These are phyloP conservation scores for Pseudogymnoascus destructans DNA, from an alignment of 2,329 filamentous ascomycete genomes.

Conservation along the genomic window DNA sequence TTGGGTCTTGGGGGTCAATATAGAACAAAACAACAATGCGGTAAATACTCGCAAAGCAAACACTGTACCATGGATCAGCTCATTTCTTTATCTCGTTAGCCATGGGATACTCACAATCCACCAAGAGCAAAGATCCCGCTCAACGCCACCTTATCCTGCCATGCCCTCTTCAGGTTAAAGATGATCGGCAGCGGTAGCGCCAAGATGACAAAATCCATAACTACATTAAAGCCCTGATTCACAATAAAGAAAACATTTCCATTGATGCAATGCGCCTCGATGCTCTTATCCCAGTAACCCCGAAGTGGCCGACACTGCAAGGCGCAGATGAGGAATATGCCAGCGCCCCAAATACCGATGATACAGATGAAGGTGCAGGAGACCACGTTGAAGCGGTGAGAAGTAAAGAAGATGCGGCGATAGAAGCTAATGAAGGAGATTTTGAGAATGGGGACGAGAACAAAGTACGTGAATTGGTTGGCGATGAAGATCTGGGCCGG, in stretches of 20 bases:
- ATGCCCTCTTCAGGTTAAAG: constrained; percentile 12
- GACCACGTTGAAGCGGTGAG: constrained; percentile 12
- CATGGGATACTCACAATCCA: constrained; percentile 12
- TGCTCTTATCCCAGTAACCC: constrained; percentile 17
- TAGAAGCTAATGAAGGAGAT: constrained; percentile 3
- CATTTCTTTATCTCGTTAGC: background rate
- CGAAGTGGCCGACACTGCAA: constrained; percentile 16
- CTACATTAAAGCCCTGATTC: constrained; percentile 14
- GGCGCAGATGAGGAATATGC: constrained; percentile 13
- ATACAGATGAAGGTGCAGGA: constrained; percentile 16
- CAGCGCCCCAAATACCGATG: constrained; percentile 12
- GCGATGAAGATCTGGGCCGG: background rate
- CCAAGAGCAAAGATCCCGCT: constrained; percentile 14
- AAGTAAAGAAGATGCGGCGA: constrained; percentile 1
- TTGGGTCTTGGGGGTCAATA: constrained; percentile 17
- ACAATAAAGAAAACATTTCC: constrained; percentile 15
- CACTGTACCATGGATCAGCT: background rate
- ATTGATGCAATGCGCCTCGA: constrained; percentile 14
- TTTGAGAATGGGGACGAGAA: background rate
- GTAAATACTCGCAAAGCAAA: constrained; percentile 17
- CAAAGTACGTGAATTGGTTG: constrained; percentile 2
- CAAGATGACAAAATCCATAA: constrained; percentile 14
- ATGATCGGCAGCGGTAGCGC: constrained; percentile 14
- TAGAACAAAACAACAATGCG: constrained; percentile 16
- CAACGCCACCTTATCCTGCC: constrained; percentile 12